phyloP scores from a whole-genome alignment of 306 rosid genomes.

The Acacia acuminata region DNA sequence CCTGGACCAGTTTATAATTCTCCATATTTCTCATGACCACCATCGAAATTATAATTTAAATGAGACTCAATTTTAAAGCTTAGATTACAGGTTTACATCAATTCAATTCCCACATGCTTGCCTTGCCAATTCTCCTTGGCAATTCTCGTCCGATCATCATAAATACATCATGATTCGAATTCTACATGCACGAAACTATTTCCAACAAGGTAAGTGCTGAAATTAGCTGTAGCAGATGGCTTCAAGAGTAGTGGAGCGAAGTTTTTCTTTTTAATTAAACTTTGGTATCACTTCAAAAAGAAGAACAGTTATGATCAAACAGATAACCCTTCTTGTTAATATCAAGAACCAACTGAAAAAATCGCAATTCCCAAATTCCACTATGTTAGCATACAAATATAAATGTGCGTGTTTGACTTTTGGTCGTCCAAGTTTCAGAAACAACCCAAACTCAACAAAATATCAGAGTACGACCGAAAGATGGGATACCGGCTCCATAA shows the following conservation, averaged over 20 bases:
- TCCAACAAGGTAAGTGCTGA: not conserved
- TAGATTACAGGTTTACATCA: not conserved
- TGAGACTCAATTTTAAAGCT: not conserved
- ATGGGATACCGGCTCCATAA: constrained; percentile 43
- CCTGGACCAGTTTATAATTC: not conserved
- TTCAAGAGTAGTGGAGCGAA: not conserved
- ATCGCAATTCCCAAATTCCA: not conserved
- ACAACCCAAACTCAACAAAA: not conserved
- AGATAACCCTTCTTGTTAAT: not conserved
- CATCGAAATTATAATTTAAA: not conserved
- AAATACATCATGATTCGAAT: not conserved
- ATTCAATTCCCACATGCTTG: not conserved
- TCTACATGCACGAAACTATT: not conserved
- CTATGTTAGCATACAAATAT: not conserved
- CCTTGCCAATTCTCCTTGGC: too few species aligned
- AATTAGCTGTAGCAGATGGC: not conserved
- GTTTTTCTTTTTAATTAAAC: not conserved
- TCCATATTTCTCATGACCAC: not conserved
- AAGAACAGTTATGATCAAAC: not conserved
- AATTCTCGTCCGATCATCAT: not conserved
- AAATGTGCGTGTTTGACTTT: not conserved
- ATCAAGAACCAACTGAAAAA: not conserved
- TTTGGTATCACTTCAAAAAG: not conserved
- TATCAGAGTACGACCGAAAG: not conserved
- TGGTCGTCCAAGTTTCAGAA: not conserved